phyloP scores from a whole-genome alignment of 139 green algal genomes.

The Chlorokybus atmophyticus region DNA sequence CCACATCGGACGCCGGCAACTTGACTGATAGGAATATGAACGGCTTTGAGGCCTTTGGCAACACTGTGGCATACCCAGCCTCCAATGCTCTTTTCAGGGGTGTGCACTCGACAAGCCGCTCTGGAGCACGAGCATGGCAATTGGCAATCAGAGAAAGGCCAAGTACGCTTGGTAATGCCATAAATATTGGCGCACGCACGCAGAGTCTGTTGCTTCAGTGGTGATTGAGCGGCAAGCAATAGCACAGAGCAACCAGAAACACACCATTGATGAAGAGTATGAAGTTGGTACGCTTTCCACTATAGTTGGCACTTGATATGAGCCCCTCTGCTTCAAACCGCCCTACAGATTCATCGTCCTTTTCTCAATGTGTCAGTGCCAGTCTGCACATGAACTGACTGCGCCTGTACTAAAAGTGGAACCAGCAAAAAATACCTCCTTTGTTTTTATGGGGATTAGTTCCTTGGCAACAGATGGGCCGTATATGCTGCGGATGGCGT shows the following conservation, averaged over 20 bases:
- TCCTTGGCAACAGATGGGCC: conserved; percentile 51
- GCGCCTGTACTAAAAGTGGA: too few relatives aligned
- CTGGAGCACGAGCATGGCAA: too few relatives aligned
- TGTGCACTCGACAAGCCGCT: conserved; percentile 66
- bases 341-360: not conserved
- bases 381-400: too few relatives aligned
- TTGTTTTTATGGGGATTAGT: conserved; percentile 53
- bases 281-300: conserved; percentile 49
- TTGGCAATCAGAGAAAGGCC: too few relatives aligned
- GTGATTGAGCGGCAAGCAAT: too few relatives aligned
- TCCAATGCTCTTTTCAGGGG: conserved; percentile 67
- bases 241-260: too few relatives aligned
- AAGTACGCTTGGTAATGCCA: too few relatives aligned
- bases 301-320: conserved; percentile 51
- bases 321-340: conserved; percentile 39
- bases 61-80: conserved; percentile 48
- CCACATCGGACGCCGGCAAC: conserved; percentile 71
- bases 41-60: conserved; percentile 62
- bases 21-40: conserved; percentile 65
- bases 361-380: too few relatives aligned
- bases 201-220: too few relatives aligned
- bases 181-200: too few relatives aligned
- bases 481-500: conserved; percentile 67
- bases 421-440: too few relatives aligned
- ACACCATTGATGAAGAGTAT: conserved; percentile 89